Base-by-base conservation (phyloP, 768 basidiomycete species). In the Agaricus subrufescens region DNA sequence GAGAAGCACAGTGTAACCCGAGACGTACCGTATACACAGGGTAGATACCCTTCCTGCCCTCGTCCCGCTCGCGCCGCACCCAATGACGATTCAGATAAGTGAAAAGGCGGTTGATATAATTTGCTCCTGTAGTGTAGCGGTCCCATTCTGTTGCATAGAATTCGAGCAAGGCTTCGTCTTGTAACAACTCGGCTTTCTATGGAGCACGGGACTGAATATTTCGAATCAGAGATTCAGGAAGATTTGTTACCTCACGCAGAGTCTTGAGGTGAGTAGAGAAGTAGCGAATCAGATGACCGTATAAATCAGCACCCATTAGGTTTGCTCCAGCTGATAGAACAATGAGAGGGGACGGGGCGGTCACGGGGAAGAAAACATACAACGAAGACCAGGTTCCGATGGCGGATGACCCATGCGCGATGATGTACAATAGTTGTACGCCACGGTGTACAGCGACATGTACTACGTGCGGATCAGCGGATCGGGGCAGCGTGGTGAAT, bases 71-170 rank as follows among this genome's bases (percentile, higher is more conserved):
- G 51, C 96, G 82, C 75, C 95, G 96, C 44, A 99, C 96, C 97
- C 97, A 99, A 72, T 98, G 94, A 23, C 96, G 91, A 72, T 99
- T 98, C 56, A 99, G 81, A 74, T 98, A 98, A 2, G 93, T 95
- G 76, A 98, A 98, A 37, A 99, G 74, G 54, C 96, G 89, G 69
- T 98, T 96, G 72, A 98, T 93, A 68, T 97, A 98, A 67, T 91
- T 94, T 1, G 96, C 95, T 46, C 96, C 96, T 2, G 87, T 96
- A 0, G 97, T 99, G 74, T 98, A 98, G 44, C 94, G 81, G 64
- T 91, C 89, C 97, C 97, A 98, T 70, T 98, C 94, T 57, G 72
- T 69, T 1, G 92, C 93, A 66, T 98, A 99, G 68, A 91, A 98
- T 60, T 87, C 84, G 54, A 99, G 74, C 5, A 99, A 80, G 0